Base-by-base conservation (phyloP, 192 early-diverging fungal genomes). In the Podila clonocystis region DNA sequence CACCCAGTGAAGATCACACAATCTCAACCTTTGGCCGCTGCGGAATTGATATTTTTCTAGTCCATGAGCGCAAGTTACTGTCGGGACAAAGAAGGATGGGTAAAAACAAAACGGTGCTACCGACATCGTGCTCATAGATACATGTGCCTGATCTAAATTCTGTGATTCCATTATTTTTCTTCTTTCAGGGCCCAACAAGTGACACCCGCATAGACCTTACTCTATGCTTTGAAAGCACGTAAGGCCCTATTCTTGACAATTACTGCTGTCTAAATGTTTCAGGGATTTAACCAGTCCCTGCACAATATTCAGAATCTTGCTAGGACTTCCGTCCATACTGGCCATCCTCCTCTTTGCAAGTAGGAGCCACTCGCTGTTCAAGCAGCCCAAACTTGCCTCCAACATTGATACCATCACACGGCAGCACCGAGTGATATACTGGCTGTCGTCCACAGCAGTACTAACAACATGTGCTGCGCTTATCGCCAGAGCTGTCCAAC, bases 121-220 rank as follows among this genome's bases (percentile, higher is more conserved):
- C 33, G 1, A 62, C 22, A 8, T 36, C 20, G 5, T n/a, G 1
- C 22, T 5, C 31, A 38, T 45, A 36, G 20, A 34, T 12, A 38
- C n/a, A 62, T 60, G n/a, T 17, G 19, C 52, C 22, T 24, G 5
- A 3, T 24, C 52, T 24, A 0, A 55, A 24, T 36, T 36, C 52
- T 5, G 3, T 4, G 3, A 36, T 36, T 9, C 9, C 5, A 55
- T 1, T 1, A 55, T 55, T 55, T 7, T 9, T 55, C 0, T 55
- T 22, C n/a, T 55, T n/a, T 20, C 34, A 62, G 61, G 63, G 63
- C 20, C 63, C 63, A 28, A 65, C 63, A 13, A 65, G 63, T 9
- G 24, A 38, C 22, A 48, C 24, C 9, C 2, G 48, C 2, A 24
- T n/a, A 19, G 63, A 50, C 13, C 26, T 65, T 2, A 65, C 63